Base-by-base conservation (phyloP, 2,329 filamentous ascomycete species). In the Trichophyton benhamiae region DNA sequence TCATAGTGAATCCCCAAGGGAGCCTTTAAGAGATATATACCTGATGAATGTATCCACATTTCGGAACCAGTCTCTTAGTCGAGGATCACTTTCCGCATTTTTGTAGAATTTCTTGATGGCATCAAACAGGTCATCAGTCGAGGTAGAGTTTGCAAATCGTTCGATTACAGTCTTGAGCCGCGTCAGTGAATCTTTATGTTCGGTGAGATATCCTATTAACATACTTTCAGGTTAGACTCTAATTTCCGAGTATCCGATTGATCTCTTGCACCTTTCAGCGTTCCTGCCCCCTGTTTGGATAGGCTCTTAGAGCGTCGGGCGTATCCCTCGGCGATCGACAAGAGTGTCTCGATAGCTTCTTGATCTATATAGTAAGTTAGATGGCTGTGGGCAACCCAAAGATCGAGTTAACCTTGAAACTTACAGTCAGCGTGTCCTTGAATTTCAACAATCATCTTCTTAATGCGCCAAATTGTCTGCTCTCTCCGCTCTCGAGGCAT, bases 381-480 rank as follows among this genome's bases (percentile, higher is more conserved):
- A n/a, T 25, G 20, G 3, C 8, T 17, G 11, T 41, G 9, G 22
- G 11, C 11, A 2, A 46, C 42, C 20, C 46, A 17, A 17, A 44
- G 20, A 20, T 22, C 53, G 1, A 17, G 33, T 9, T n/a, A 3
- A 13, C 33, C 17, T 13, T 25, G 38, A 52, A 27, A 76, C 81
- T 73, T 75, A 85, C 83, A 99, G 69, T 99, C 92, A 62, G 89
- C 84, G 71, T 97, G 94, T 61, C 92, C 89, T 77, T 99, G 94
- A 68, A 95, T 91, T 76, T 99, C 94, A 53, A 96, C 85, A 44
- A 99, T 79, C 88, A 97, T 95, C 84, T 97, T 97, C 85, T 92
- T 99, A 67, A 99, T 77, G 42, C 94, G 88, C 83, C 86, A 96
- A 68, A 96, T 86, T 61, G 86, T 87, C 79, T 96, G 91, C 6